Percentiles rank a stretch among this genome's conserved stretches.
These are phyloP conservation scores for Casaregolazyma suthepensis DNA, from an alignment of 1,139 yeast genomes.

Conservation along the genomic window DNA sequence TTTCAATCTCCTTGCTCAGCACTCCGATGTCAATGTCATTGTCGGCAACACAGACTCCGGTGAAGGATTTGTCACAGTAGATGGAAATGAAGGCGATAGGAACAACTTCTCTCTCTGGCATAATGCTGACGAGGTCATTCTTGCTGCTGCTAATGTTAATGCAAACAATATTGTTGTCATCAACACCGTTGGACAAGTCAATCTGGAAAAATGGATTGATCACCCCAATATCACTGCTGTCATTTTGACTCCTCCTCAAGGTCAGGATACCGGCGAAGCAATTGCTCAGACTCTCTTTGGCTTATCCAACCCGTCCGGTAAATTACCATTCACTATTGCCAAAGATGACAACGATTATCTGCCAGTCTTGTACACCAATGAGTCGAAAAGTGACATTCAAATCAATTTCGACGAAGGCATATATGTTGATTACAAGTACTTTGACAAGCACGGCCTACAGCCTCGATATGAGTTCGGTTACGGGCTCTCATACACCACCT, in stretches of 20 bases:
- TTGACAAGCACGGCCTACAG: constrained; percentile 42
- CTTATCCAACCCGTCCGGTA: constrained; percentile 59
- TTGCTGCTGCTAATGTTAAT: constrained; percentile 43
- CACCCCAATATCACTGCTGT: constrained; percentile 46
- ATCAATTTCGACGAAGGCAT: constrained; percentile 53
- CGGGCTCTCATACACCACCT: constrained; percentile 54
- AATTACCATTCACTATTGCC: constrained; percentile 50
- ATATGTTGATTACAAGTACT: constrained; percentile 52
- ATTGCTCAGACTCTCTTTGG: constrained; percentile 58
- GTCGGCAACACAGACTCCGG: constrained; percentile 45
- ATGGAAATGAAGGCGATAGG: constrained; percentile 49
- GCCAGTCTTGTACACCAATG: constrained; percentile 29
- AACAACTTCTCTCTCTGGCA: constrained; percentile 43
- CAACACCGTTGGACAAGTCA: constrained; percentile 61
- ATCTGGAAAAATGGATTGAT: constrained; percentile 54
- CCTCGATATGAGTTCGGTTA: constrained; percentile 50
- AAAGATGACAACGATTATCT: constrained; percentile 9
- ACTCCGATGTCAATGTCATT: constrained; percentile 45
- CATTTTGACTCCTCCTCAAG: constrained; percentile 48
- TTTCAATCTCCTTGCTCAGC: constrained; percentile 38
- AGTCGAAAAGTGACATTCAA: constrained; percentile 48
- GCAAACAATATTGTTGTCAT: constrained; percentile 49
- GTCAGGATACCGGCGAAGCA: constrained; percentile 45
- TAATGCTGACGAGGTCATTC: constrained; percentile 42
- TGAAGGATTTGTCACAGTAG: constrained; percentile 49